Conservation (phyloP, 768 basidiomycete species). For the Pleurotus salmoneostramineus region DNA sequence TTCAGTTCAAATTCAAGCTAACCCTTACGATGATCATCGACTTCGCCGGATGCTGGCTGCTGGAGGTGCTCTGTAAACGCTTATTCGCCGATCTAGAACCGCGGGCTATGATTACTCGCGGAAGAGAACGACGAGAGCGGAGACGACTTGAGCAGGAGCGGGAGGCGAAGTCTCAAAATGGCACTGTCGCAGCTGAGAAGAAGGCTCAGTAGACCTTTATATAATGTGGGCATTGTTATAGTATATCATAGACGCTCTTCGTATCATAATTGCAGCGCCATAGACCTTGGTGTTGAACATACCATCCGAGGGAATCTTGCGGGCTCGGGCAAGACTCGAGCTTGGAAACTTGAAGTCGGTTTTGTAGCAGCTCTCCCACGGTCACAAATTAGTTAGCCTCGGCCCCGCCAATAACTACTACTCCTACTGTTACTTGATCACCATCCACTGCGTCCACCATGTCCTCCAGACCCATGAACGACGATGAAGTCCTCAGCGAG, state of each 20-base stretch:
- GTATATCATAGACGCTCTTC: background rate
- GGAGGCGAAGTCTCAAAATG: slow-evolving; percentile 15
- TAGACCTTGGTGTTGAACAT: background rate
- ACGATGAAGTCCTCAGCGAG: slow-evolving; percentile 93
- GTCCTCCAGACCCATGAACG: slow-evolving; percentile 80
- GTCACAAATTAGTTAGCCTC: background rate
- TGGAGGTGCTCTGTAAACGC: slow-evolving; percentile 80
- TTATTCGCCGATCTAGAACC: slow-evolving; percentile 89
- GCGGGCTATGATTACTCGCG: slow-evolving; percentile 77
- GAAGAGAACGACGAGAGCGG: slow-evolving; percentile 73
- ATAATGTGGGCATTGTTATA: background rate
- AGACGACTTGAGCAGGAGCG: slow-evolving; percentile 46
- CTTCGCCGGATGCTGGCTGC: slow-evolving; percentile 82
- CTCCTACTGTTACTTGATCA: background rate
- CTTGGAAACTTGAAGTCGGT: no score
- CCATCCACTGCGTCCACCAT: slow-evolving; percentile 31
- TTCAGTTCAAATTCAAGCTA: slow-evolving; percentile 79
- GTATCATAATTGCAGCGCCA: background rate
- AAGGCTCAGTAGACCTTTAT: background rate
- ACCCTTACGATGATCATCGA: slow-evolving; percentile 83
- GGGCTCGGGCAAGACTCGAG: no score
- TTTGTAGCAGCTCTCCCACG: background rate
- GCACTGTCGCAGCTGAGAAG: slow-evolving; percentile 12
- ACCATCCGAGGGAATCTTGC: no score
- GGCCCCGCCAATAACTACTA: background rate